These are phyloP conservation scores for Geotrichum klebahnii DNA, from an alignment of 1,139 yeast genomes.

Conservation along the genomic window DNA sequence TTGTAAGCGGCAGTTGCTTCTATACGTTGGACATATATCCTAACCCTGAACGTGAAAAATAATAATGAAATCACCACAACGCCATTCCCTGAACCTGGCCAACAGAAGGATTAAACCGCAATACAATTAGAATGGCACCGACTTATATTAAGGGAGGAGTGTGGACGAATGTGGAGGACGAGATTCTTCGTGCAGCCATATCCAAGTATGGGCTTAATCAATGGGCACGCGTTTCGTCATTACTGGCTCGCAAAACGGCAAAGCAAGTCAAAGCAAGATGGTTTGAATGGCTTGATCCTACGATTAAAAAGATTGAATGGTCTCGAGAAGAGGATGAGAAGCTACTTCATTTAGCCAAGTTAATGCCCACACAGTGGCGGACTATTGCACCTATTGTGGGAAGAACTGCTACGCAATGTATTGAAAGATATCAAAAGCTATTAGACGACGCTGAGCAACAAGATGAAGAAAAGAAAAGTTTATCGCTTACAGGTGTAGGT, in stretches of 20 bases:
- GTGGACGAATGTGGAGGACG: slow-evolving; percentile 91
- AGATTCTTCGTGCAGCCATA: slow-evolving; percentile 82
- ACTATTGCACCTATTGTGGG: slow-evolving; percentile 77
- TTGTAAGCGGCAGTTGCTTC: not conserved
- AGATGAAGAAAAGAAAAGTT: slow-evolving; percentile 39
- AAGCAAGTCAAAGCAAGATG: slow-evolving; percentile 91
- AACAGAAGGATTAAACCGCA: no score
- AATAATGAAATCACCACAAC: not conserved
- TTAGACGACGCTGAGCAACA: slow-evolving; percentile 53
- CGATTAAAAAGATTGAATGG: slow-evolving; percentile 64
- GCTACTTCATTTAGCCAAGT: slow-evolving; percentile 59
- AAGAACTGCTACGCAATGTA: slow-evolving; percentile 81
- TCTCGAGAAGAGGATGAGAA: slow-evolving; percentile 70
- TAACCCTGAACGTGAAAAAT: not conserved
- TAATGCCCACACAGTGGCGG: slow-evolving; percentile 92
- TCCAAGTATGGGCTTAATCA: slow-evolving; percentile 90
- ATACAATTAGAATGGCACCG: no score
- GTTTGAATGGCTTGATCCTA: slow-evolving; percentile 84
- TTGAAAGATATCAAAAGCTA: slow-evolving; percentile 78
- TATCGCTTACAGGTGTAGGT: slow-evolving; percentile 53
- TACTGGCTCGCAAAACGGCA: slow-evolving; percentile 79
- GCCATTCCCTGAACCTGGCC: no score
- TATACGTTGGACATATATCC: not conserved
- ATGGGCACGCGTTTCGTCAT: slow-evolving; percentile 90
- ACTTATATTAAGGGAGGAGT: slow-evolving; percentile 80